Base-by-base conservation (phyloP, 768 basidiomycete genomes). In the Collybiopsis luxurians region DNA sequence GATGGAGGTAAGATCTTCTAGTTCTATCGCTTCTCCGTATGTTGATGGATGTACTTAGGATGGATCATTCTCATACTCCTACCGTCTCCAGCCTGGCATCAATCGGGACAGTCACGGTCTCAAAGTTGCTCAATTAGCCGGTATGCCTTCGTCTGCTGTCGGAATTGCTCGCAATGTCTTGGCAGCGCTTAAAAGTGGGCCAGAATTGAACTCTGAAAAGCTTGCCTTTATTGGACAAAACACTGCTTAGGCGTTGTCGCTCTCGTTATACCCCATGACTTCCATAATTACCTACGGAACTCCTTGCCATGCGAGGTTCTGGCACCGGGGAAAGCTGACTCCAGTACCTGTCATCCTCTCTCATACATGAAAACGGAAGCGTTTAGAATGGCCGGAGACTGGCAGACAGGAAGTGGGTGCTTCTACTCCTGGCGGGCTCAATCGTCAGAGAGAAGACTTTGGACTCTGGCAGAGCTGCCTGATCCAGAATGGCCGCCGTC, bases 61-160 rank as follows among this genome's bases (percentile, higher is more conserved):
- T 62, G 82, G 79, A 11, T 83, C 82, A 56, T 95, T 96, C 68
- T 75, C 89, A 0, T 98, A 95, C 67, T 87, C 90, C 7, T 92
- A 97, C 66, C 80, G 81, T 30, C 71, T 98, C 39, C 75, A 77
- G 45, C 87, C 89, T 4, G 95, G 95, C 0, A 84, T 98, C 52
- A 98, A 95, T 69, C 80, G 86, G 55, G 83, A 95, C 61, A 95
- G 94, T 51, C 95, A 97, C 66, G 95, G 91, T 0, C 71, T 97
- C 53, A 92, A 92, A 67, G 92, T 95, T 27, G 95, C 95, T 10
- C 82, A 87, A 45, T 71, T 96, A 12, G 95, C 93, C 17, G 92
- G 93, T 11, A 82, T 97, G 74, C 95, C 94, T 0, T 58, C 73
- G 9, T 66, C 77, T 6, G 86, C 82, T 1, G 69, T 95, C 57